Evolutionary conservation across 2,329 filamentous ascomycete genomes (phyloP), one percentile per base, ranked within the genome.

Genomic region (Chrysoporthe deuterocubensis): DNA sequence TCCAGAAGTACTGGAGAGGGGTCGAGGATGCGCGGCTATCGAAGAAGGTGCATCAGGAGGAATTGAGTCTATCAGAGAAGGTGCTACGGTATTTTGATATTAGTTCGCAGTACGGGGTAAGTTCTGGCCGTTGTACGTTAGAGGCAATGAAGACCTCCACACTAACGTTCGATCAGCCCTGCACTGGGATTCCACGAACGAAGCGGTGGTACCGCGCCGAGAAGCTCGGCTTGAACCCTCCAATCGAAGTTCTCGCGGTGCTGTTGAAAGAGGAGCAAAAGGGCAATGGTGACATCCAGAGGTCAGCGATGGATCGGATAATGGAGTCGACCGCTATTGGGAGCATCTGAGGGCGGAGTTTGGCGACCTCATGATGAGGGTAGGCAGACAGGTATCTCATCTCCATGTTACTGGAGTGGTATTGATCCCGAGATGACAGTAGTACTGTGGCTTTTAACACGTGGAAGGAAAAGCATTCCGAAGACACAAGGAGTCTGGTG

Each of bases 1-100:
- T 98, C 71, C 86, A 86, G 73, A 84, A 83, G 75, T 97, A 97
- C 77, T 97, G 94, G 94, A 83, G 82, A 71, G 78, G 78, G 13
- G 88, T 95, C 72, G 93, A 97, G 81, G 81, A 82, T 52, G 84
- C 89, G 74, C 85, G 93, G 72, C 85, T 84, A 68, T 87, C 92
- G 21, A 86, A 87, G 54, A 82, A 91, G 73, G 89, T 97, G 46
- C 96, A 98, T 75, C 93, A 97, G 79, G 79, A 90, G 73, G 90
- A 84, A 2, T 76, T 98, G 72, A 85, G 83, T 13, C 72, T 92
- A 58, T 85, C 91, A 66, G 94, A 98, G 84, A 97, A 95, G 83
- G 89, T 98, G 37, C 79, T 98, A 74, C 85, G 95, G 71, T 92
- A 97, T 77, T 99, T 96, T 80, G 96, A 99, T 77, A 91, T 97